Conservation (phyloP, 176 grass and related monocot species). For the Otatea glauca region DNA sequence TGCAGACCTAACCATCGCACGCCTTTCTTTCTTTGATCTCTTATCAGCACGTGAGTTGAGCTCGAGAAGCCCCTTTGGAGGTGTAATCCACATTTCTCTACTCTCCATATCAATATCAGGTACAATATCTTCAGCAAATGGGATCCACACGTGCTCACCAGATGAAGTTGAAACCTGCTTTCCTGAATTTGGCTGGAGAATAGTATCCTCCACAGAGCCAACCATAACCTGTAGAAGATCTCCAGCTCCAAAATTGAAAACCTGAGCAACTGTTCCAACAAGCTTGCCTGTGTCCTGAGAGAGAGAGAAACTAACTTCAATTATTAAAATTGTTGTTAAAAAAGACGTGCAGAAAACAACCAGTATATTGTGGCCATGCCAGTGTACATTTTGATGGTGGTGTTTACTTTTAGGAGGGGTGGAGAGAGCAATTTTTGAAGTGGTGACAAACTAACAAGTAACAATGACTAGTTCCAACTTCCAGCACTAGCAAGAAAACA, state of each 20-base stretch:
- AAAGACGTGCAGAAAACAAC: neutral
- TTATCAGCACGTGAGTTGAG: conserved; percentile 74
- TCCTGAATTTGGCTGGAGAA: conserved; percentile 36
- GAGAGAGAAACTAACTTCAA: conserved; percentile 1
- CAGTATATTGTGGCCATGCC: neutral
- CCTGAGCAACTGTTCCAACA: conserved; percentile 71
- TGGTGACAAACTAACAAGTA: neutral
- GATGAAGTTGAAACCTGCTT: conserved; percentile 46
- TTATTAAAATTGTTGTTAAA: conserved; percentile 22
- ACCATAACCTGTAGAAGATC: conserved; percentile 83
- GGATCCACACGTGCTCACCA: conserved; percentile 75
- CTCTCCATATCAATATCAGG: conserved; percentile 79
- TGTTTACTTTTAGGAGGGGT: neutral
- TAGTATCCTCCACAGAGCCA: conserved; percentile 25
- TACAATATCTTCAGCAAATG: conserved; percentile 93
- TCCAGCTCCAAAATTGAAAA: conserved; percentile 77
- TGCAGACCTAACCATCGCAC: conserved; percentile 88
- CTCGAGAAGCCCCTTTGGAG: conserved; percentile 91
- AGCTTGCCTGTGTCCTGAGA: conserved; percentile 73
- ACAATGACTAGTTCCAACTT: neutral
- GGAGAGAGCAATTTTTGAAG: neutral
- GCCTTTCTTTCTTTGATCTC: conserved; percentile 89
- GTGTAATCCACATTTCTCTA: conserved; percentile 87
- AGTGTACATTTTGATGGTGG: neutral
- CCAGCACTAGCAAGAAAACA: neutral